These are phyloP conservation scores for Aspergillus oerlinghausenensis DNA, from an alignment of 2,329 filamentous ascomycete genomes.

Conservation along the genomic window DNA sequence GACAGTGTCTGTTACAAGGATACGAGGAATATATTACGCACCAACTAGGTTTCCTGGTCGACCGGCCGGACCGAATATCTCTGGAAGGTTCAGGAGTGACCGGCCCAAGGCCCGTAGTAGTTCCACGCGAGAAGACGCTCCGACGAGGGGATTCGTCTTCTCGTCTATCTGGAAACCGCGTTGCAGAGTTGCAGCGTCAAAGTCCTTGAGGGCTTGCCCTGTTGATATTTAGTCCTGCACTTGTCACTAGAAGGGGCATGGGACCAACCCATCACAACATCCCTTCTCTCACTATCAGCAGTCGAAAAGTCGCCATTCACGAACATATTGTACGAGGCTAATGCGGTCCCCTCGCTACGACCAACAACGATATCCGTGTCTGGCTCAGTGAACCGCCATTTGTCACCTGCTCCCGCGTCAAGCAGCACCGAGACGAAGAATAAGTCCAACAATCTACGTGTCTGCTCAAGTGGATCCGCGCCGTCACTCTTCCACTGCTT, in stretches of 20 bases:
- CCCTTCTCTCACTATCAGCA: not conserved
- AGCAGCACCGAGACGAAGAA: constrained; percentile 59
- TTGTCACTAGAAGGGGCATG: not conserved
- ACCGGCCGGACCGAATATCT: constrained; percentile 41
- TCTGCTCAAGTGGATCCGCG: constrained; percentile 44
- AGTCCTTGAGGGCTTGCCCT: constrained; percentile 31
- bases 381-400: constrained; percentile 46
- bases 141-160: constrained; percentile 43
- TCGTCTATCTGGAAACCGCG: constrained; percentile 43
- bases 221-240: not conserved
- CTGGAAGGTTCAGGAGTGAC: constrained; percentile 36
- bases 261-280: constrained; percentile 6
- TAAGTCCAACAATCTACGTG: constrained; percentile 55
- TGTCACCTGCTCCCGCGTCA: constrained; percentile 52
- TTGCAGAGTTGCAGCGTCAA: constrained; percentile 33
- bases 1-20: not conserved
- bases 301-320: constrained; percentile 36
- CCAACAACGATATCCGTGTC: constrained; percentile 25
- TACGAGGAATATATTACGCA: constrained; percentile 19
- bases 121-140: constrained; percentile 40
- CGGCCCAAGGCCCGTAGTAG: constrained; percentile 42
- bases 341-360: constrained; percentile 50
- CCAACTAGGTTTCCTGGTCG: constrained; percentile 49
- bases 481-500: constrained; percentile 42
- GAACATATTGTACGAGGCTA: constrained; percentile 51